Evolutionary conservation across 768 basidiomycete species (phyloP).

Genomic region (Suillus subalutaceus): DNA sequence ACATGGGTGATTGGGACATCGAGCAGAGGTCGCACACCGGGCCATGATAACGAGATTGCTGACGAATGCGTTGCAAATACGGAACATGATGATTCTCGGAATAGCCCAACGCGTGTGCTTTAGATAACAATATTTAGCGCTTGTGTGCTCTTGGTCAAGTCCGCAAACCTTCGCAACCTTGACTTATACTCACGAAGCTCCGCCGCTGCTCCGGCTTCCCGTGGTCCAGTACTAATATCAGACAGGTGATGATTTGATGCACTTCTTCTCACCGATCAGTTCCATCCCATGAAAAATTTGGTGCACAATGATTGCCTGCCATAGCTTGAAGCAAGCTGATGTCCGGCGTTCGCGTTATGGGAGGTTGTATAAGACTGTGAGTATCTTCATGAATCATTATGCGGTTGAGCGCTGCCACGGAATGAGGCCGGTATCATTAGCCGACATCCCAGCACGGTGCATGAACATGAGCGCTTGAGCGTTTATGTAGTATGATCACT

Average conservation of each 20-base stretch:
- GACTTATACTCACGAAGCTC: too few species aligned
- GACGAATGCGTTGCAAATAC: neutral
- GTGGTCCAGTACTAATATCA: too few species aligned
- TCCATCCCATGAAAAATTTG: neutral
- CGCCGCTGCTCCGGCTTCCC: too few species aligned
- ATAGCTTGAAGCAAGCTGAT: neutral
- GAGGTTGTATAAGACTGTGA: neutral
- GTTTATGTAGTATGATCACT: neutral
- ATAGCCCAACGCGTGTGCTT: neutral
- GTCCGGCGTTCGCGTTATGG: neutral
- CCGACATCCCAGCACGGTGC: neutral
- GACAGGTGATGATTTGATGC: neutral
- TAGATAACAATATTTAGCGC: neutral
- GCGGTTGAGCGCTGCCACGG: neutral
- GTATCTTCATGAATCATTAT: neutral
- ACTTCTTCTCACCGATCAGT: neutral
- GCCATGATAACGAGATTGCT: slow-evolving; percentile 3
- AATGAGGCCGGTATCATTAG: neutral
- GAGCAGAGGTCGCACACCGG: neutral
- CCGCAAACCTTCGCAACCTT: too few species aligned
- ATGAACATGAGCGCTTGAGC: too few species aligned
- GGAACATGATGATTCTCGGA: neutral
- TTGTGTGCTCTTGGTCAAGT: too few species aligned
- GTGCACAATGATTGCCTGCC: neutral
- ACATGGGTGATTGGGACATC: neutral